These are phyloP conservation scores for Bromus sterilis DNA, from an alignment of 176 grass and related monocot species.

Conservation along the genomic window DNA sequence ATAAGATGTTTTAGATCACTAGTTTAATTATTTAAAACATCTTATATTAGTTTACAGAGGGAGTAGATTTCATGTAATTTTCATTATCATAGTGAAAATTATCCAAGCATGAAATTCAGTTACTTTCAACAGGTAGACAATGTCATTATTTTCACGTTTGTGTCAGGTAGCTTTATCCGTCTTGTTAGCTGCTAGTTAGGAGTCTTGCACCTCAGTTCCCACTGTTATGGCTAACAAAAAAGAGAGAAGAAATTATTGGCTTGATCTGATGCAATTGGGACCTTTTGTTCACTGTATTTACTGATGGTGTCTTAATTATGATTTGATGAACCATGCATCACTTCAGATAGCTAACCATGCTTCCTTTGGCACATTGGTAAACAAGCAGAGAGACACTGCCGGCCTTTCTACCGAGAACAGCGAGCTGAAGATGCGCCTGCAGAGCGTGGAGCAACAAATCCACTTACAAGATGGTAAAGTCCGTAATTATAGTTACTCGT, in stretches of 20 bases:
- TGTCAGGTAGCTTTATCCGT: background rate
- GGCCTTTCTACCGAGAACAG: slow-evolving; percentile 48
- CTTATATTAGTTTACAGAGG: too few relatives aligned
- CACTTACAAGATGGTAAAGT: slow-evolving; percentile 54
- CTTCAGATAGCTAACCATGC: slow-evolving; percentile 1
- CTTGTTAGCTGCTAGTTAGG: background rate
- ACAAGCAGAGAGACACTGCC: slow-evolving; percentile 47
- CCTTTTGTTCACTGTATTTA: background rate
- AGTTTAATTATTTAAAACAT: too few relatives aligned
- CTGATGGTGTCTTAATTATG: background rate
- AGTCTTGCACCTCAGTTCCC: background rate
- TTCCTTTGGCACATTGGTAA: background rate
- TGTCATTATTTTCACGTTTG: background rate
- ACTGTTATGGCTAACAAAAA: background rate
- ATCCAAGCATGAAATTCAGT: background rate
- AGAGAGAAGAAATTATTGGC: background rate
- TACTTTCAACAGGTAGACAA: background rate
- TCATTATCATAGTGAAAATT: background rate
- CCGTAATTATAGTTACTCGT: background rate
- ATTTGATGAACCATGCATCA: background rate
- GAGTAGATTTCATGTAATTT: background rate
- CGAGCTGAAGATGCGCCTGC: slow-evolving; percentile 40
- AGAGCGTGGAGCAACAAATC: slow-evolving; percentile 39
- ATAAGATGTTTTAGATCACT: too few relatives aligned
- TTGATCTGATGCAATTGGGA: background rate